phyloP scores from a whole-genome alignment of 1,139 yeast genomes.

The Candida smagusa region DNA sequence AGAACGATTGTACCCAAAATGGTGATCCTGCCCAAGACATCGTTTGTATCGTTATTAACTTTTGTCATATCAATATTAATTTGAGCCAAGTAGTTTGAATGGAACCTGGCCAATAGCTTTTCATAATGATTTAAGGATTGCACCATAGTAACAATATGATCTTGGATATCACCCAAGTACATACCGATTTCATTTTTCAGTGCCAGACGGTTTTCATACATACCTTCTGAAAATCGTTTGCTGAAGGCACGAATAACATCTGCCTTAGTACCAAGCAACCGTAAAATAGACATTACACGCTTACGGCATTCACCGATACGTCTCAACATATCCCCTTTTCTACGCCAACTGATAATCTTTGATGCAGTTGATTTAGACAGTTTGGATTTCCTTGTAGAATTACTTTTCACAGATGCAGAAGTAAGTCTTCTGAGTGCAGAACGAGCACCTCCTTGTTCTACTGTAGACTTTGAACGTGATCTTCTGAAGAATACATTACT shows the following conservation, averaged over 20 bases:
- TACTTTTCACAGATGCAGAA: conserved; percentile 9
- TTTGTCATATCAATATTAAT: conserved; percentile 96
- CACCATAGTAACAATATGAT: conserved; percentile 92
- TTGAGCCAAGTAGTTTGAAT: conserved; percentile 93
- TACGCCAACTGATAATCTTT: conserved; percentile 72
- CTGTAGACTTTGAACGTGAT: conserved; percentile 39
- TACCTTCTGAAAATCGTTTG: conserved; percentile 81
- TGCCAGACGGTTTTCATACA: conserved; percentile 39
- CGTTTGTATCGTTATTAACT: conserved; percentile 96
- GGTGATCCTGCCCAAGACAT: conserved; percentile 89
- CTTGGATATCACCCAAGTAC: conserved; percentile 84
- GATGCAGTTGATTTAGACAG: conserved; percentile 41
- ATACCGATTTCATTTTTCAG: conserved; percentile 57
- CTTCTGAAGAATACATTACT: conserved; percentile 34
- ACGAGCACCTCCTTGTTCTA: conserved; percentile 21
- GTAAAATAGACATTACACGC: conserved; percentile 83
- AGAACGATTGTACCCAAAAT: conserved; percentile 91
- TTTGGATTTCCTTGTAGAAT: conserved; percentile 11
- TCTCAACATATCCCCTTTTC: conserved; percentile 91
- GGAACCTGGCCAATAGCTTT: conserved; percentile 86
- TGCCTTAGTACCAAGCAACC: conserved; percentile 87
- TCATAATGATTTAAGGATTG: conserved; percentile 93
- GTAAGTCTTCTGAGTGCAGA: conserved; percentile 13
- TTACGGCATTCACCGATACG: conserved; percentile 94
- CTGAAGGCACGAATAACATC: conserved; percentile 95